These are phyloP conservation scores for Paxillus involutus DNA, from an alignment of 768 basidiomycete genomes.

Conservation along the genomic window DNA sequence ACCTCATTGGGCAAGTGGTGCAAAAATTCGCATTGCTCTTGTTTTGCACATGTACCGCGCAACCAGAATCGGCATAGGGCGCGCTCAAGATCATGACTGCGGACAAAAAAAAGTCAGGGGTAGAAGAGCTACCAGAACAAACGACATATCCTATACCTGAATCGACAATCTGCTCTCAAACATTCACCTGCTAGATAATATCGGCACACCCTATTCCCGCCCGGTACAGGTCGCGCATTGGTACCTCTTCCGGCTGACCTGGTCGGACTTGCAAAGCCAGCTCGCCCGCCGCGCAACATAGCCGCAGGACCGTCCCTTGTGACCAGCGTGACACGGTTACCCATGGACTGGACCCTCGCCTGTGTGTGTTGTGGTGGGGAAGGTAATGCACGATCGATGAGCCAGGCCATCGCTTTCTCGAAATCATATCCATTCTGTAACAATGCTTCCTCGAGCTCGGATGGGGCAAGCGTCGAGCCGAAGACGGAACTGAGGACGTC, in stretches of 20 bases:
- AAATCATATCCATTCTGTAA: slow-evolving; percentile 90
- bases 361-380: slow-evolving; percentile 39
- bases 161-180: slow-evolving; percentile 92
- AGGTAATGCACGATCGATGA: slow-evolving; percentile 73
- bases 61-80: slow-evolving; percentile 98
- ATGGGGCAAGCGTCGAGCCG: slow-evolving; percentile 83
- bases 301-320: slow-evolving; percentile 48
- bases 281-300: slow-evolving; percentile 42
- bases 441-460: slow-evolving; percentile 92
- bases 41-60: slow-evolving; percentile 94
- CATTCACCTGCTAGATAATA: slow-evolving; percentile 98
- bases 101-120: slow-evolving; percentile 14
- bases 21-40: slow-evolving; percentile 94
- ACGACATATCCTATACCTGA: slow-evolving; percentile 65
- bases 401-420: slow-evolving; percentile 92
- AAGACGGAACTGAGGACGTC: slow-evolving; percentile 96
- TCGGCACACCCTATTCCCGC: slow-evolving; percentile 79
- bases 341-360: slow-evolving; percentile 57
- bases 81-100: slow-evolving; percentile 90
- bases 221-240: slow-evolving; percentile 37
- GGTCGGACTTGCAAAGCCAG: slow-evolving; percentile 29
- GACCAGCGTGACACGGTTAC: slow-evolving; percentile 66
- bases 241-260: slow-evolving; percentile 24
- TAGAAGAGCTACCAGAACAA: slow-evolving; percentile 2
- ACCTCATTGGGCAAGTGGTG: slow-evolving; percentile 88